Percentiles rank a stretch among this genome's conserved stretches.
phyloP scores from a whole-genome alignment of 2,329 filamentous ascomycete species.

The Hypoxylon sp. region DNA sequence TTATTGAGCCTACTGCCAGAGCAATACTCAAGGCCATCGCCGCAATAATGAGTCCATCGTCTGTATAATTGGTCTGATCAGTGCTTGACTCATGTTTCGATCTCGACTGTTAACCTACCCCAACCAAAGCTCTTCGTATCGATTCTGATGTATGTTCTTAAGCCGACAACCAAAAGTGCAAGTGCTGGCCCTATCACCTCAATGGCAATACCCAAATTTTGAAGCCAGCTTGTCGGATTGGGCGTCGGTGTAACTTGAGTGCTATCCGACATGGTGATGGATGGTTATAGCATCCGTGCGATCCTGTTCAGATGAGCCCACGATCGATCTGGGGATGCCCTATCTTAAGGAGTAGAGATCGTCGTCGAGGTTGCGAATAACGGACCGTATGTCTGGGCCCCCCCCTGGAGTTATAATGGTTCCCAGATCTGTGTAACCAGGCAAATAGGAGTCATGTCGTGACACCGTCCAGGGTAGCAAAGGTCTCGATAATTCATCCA shows the following conservation, averaged over 20 bases:
- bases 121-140: slow-evolving; percentile 44
- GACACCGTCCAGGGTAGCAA: slow-evolving; percentile 10
- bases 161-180: slow-evolving; percentile 40
- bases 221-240: slow-evolving; percentile 35
- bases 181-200: slow-evolving; percentile 47
- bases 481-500: slow-evolving; percentile 5
- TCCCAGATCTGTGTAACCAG: slow-evolving; percentile 14
- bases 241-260: slow-evolving; percentile 14
- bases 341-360: slow-evolving; percentile 32
- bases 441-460: background rate
- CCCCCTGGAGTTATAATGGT: background rate
- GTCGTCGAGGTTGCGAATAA: slow-evolving; percentile 14
- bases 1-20: slow-evolving; percentile 31
- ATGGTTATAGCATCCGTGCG: slow-evolving; percentile 21
- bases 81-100: background rate
- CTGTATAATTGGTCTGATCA: slow-evolving; percentile 25
- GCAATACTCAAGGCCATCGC: slow-evolving; percentile 37
- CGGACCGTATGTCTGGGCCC: slow-evolving; percentile 25
- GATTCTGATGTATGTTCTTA: slow-evolving; percentile 45
- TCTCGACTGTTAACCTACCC: slow-evolving; percentile 36
- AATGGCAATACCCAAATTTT: slow-evolving; percentile 41
- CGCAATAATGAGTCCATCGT: slow-evolving; percentile 41
- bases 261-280: slow-evolving; percentile 26
- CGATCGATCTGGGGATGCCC: slow-evolving; percentile 17
- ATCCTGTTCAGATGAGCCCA: slow-evolving; percentile 22